phyloP scores from a whole-genome alignment of 1,284 basidiomycete genomes.

The Pseudozyma tsukubaensis region DNA sequence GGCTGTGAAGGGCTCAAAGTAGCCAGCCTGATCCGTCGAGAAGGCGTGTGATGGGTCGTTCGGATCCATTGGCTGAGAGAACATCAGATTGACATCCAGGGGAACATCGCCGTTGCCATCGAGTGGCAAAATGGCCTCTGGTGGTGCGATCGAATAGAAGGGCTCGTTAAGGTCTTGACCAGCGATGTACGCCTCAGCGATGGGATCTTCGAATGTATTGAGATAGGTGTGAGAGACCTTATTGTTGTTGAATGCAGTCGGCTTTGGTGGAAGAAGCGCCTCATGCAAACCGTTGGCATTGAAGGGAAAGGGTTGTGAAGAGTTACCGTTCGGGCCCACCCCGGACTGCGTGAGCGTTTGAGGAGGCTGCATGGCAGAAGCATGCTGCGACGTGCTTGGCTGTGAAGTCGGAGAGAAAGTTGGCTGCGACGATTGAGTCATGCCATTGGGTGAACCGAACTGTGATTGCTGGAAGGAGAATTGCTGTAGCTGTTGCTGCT shows the following conservation, averaged over 20 bases:
- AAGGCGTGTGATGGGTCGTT: conserved; percentile 17
- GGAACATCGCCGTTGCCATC: conserved; percentile 25
- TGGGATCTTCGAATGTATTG: conserved; percentile 42
- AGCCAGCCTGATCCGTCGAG: conserved; percentile 17
- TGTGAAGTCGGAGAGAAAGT: conserved; percentile 20
- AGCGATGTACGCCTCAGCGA: conserved; percentile 47
- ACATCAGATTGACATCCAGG: conserved; percentile 24
- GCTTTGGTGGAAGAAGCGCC: conserved; percentile 6
- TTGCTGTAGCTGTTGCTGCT: conserved; percentile 11
- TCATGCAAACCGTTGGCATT: conserved; percentile 11
- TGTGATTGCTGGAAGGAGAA: conserved; percentile 22
- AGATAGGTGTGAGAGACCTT: conserved; percentile 28
- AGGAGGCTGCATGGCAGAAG: conserved; percentile 10
- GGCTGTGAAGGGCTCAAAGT: conserved; percentile 17
- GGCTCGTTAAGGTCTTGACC: conserved; percentile 39
- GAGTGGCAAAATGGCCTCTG: conserved; percentile 13
- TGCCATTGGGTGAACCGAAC: conserved; percentile 8
- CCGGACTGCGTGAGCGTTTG: conserved; percentile 8
- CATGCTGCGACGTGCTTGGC: conserved; percentile 1
- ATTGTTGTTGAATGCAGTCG: conserved; percentile 1
- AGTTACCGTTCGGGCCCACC: not conserved
- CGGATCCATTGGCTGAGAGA: conserved; percentile 4
- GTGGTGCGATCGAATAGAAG: conserved; percentile 44
- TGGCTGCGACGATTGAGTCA: conserved; percentile 11
- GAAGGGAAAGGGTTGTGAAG: conserved; percentile 13